A percentile compares a stretch with the other conserved stretches of the same genome.
These are phyloP conservation scores for Colletotrichum chrysophilum DNA, from an alignment of 2,329 filamentous ascomycete genomes.

Conservation along the genomic window DNA sequence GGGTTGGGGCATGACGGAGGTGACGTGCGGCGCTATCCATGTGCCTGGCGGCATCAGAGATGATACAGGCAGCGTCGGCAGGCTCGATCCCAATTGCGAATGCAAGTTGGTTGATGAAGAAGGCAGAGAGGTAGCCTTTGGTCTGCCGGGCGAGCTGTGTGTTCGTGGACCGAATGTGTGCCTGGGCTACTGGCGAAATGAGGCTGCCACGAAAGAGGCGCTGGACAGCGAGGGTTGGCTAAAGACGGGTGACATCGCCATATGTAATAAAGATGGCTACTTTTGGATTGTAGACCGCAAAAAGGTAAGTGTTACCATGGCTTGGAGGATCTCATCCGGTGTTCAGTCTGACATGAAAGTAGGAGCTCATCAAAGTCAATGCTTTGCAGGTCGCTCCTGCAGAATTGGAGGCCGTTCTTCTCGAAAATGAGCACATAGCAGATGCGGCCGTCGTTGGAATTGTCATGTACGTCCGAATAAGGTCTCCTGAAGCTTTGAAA, in stretches of 20 bases:
- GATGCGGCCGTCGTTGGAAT: constrained; percentile 63
- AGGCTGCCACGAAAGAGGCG: constrained; percentile 56
- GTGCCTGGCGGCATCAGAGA: constrained; percentile 43
- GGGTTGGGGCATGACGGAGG: constrained; percentile 69
- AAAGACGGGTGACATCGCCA: constrained; percentile 63
- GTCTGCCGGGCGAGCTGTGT: constrained; percentile 58
- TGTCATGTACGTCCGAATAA: constrained; percentile 39
- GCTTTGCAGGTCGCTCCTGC: constrained; percentile 65
- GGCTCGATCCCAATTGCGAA: constrained; percentile 58
- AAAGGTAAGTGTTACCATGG: constrained; percentile 36
- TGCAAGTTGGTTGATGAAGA: constrained; percentile 58
- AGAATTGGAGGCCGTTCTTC: constrained; percentile 57
- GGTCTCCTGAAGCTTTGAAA: background rate
- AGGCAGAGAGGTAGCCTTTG: constrained; percentile 52
- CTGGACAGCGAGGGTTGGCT: constrained; percentile 60
- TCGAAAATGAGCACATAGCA: constrained; percentile 55
- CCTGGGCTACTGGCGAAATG: constrained; percentile 64
- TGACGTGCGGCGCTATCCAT: constrained; percentile 45
- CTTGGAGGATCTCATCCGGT: background rate
- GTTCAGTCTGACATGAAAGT: background rate
- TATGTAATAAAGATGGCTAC: constrained; percentile 48
- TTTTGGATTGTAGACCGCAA: constrained; percentile 55
- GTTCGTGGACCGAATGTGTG: constrained; percentile 61
- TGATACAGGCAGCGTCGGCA: constrained; percentile 53
- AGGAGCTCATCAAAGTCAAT: constrained; percentile 66